Evolutionary conservation across 2,329 filamentous ascomycete genomes (phyloP).

Genomic region (Talaromyces sp.): DNA sequence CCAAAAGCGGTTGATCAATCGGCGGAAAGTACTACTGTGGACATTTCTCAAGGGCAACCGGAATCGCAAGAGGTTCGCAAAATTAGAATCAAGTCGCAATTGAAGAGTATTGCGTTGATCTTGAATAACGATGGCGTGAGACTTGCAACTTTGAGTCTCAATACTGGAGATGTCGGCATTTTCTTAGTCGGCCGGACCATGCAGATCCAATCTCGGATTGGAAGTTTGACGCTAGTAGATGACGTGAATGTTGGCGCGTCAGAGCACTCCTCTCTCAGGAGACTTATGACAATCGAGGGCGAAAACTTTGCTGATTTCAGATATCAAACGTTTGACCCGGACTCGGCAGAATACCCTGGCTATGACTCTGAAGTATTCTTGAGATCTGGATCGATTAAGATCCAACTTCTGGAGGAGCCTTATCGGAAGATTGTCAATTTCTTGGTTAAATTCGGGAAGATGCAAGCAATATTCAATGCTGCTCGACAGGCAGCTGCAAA

Average conservation of each 20-base stretch:
- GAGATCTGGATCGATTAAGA: conserved; percentile 87
- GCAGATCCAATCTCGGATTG: conserved; percentile 80
- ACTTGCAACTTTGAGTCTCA: conserved; percentile 86
- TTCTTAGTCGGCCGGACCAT: conserved; percentile 83
- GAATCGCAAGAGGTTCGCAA: conserved; percentile 57
- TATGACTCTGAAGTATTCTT: conserved; percentile 91
- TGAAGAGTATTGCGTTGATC: conserved; percentile 90
- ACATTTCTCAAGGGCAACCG: conserved; percentile 26
- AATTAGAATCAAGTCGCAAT: conserved; percentile 86
- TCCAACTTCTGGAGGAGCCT: conserved; percentile 95
- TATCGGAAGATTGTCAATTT: conserved; percentile 98
- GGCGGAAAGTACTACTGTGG: conserved; percentile 29
- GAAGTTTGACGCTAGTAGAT: conserved; percentile 83
- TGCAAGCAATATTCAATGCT: conserved; percentile 98
- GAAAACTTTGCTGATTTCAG: conserved; percentile 94
- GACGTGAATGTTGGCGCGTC: conserved; percentile 90
- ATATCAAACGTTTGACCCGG: conserved; percentile 89
- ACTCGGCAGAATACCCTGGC: conserved; percentile 76
- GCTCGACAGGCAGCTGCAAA: conserved; percentile 90
- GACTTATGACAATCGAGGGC: conserved; percentile 90
- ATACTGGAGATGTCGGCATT: conserved; percentile 85
- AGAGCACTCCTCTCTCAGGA: conserved; percentile 73
- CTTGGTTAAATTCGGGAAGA: conserved; percentile 97
- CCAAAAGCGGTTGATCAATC: conserved; percentile 36
- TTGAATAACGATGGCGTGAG: conserved; percentile 97